Base-by-base conservation (phyloP, 2,329 filamentous ascomycete species). In the Orbilia javanica region DNA sequence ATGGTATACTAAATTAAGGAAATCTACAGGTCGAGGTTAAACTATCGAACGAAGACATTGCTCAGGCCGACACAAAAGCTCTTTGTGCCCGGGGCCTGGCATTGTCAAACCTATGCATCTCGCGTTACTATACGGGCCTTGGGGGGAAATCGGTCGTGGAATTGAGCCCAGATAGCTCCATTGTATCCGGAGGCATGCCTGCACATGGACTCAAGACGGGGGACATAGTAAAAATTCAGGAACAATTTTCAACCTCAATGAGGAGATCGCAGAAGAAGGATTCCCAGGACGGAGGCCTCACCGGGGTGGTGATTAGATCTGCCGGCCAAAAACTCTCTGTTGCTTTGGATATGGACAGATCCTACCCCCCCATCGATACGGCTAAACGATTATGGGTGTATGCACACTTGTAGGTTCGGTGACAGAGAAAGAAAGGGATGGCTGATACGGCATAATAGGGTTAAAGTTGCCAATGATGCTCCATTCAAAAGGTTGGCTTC, bases 71-170 rank as follows among this genome's bases (percentile, higher is more conserved):
- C n/a, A 63, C 68, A 4, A 68, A 57, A 29, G 36, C 10, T n/a
- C 52, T 79, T 11, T 89, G 93, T 82, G 90, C 91, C 74, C 92
- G 92, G 4, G 93, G 93, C n/a, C 87, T 93, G 46, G 93, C 93
- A 34, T 87, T 96, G 81, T 89, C 90, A 15, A 95, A 94, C 84
- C 89, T 98, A 7, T 86, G 89, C 34, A 86, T 97, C 36, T 86
- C 88, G 10, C 91, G 92, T 18, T 92, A 92, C 83, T 91, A 94
- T 31, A 99, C 96, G 0, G 96, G 96, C 0, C 87, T 97, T 42
- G 96, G 94, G 15, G 96, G 96, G n/a, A 92, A 93, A 80, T 93
- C 93, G 0, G 91, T 99, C 1, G 86, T 97, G 2, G 94, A 97
- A 83, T 89, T 99, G 4, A 86, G 85, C 1, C 84, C 85, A 0